A percentile compares a stretch with the other conserved stretches of the same genome.
These are phyloP conservation scores for Colletotrichum liaoningense DNA, from an alignment of 2,329 filamentous ascomycete species.

Conservation along the genomic window DNA sequence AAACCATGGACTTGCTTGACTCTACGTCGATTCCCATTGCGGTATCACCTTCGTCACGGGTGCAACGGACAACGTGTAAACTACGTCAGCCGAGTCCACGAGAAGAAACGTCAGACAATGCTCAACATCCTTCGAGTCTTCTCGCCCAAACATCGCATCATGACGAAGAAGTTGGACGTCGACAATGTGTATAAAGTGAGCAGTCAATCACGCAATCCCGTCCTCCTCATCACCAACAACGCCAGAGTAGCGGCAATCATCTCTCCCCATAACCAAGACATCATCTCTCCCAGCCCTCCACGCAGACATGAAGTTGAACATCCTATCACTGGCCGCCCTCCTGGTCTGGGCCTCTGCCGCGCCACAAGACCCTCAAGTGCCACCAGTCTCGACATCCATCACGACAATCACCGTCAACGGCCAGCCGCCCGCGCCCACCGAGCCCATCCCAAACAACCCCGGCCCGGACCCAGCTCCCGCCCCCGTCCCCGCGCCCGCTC, in stretches of 20 bases:
- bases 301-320: constrained; percentile 14
- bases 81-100: background rate
- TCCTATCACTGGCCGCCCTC: constrained; percentile 18
- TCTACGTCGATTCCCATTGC: background rate
- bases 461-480: background rate
- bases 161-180: background rate
- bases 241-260: background rate
- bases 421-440: constrained; percentile 1
- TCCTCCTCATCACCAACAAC: background rate
- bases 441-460: constrained; percentile 25
- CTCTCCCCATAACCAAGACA: background rate
- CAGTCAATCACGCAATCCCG: constrained; percentile 1
- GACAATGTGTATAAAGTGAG: constrained; percentile 23
- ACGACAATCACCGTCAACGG: constrained; percentile 28
- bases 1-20: background rate
- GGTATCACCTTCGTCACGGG: constrained; percentile 21
- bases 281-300: background rate
- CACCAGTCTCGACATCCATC: constrained; percentile 5
- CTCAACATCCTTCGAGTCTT: background rate
- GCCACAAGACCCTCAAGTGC: constrained; percentile 26
- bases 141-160: too few relatives aligned
- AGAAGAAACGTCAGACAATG: background rate
- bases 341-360: constrained; percentile 16
- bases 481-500: background rate
- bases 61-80: constrained; percentile 29